Conservation (phyloP, 2,329 filamentous ascomycete species). For the Colletotrichum chrysophilum region DNA sequence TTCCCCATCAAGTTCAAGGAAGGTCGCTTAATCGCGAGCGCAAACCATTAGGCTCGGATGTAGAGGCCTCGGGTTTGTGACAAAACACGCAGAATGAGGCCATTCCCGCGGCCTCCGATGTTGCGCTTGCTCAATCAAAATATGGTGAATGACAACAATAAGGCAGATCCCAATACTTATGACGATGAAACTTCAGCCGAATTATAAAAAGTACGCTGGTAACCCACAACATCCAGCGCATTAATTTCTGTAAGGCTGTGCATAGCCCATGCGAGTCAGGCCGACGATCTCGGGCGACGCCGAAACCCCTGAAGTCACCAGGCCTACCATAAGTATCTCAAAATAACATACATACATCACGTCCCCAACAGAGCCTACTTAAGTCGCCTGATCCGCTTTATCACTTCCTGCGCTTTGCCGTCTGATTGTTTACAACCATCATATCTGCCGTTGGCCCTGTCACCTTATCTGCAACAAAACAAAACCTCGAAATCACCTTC, state of each 20-base stretch:
- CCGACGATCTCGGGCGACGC: not conserved
- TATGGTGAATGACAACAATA: not conserved
- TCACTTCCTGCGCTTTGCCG: not conserved
- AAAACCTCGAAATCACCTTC: not conserved
- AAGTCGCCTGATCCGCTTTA: not conserved
- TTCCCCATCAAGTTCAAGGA: not conserved
- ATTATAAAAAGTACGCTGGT: not conserved
- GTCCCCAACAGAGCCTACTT: not conserved
- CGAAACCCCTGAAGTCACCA: not conserved
- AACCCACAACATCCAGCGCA: not conserved
- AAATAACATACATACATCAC: not conserved
- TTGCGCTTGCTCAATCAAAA: not conserved
- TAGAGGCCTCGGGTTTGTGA: not conserved
- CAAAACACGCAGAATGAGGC: not conserved
- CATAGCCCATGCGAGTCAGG: not conserved
- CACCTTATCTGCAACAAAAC: not conserved
- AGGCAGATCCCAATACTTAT: not conserved
- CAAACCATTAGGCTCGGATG: not conserved
- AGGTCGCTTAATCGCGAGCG: not conserved
- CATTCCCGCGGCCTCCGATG: not conserved
- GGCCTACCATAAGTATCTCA: not conserved
- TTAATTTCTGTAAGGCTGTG: slow-evolving; percentile 3
- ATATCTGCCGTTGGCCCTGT: not conserved
- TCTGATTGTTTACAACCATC: not conserved
- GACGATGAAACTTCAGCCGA: not conserved